A percentile compares a stretch with the other conserved stretches of the same genome.
Evolutionary conservation across 306 rosid genomes (phyloP).

Genomic region (Citrullus mucosospermus): DNA sequence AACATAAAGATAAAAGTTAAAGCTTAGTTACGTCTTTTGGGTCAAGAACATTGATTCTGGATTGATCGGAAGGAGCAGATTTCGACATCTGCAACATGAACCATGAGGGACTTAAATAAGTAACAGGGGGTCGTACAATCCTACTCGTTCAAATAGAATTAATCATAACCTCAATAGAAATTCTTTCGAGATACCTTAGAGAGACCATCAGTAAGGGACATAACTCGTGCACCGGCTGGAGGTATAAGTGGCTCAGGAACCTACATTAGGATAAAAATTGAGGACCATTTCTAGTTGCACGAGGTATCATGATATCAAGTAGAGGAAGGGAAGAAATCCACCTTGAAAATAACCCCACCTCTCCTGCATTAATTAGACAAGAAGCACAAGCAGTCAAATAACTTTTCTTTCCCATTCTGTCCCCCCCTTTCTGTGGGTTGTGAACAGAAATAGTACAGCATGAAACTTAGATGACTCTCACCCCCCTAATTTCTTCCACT

Average conservation of each 20-base stretch:
- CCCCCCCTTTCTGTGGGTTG: background rate
- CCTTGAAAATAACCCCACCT: slow-evolving; percentile 85
- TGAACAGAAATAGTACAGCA: background rate
- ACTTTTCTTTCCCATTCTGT: background rate
- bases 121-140: background rate
- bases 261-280: slow-evolving; percentile 29
- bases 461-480: slow-evolving; percentile 29
- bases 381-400: slow-evolving; percentile 21
- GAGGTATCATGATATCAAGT: slow-evolving; percentile 10
- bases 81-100: slow-evolving; percentile 77
- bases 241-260: slow-evolving; percentile 97
- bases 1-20: background rate
- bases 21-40: slow-evolving; percentile 71
- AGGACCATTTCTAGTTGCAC: slow-evolving; percentile 1
- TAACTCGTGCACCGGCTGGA: slow-evolving; percentile 87
- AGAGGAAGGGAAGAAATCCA: slow-evolving; percentile 14
- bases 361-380: slow-evolving; percentile 50
- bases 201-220: slow-evolving; percentile 91
- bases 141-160: background rate
- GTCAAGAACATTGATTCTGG: slow-evolving; percentile 91
- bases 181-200: slow-evolving; percentile 47
- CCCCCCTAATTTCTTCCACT: slow-evolving; percentile 99
- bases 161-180: background rate
- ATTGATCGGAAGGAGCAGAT: slow-evolving; percentile 92
- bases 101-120: slow-evolving; percentile 6